Evolutionary conservation across 495 filamentous ascomycete genomes (phyloP).

Genomic region (Acidomyces sp.): DNA sequence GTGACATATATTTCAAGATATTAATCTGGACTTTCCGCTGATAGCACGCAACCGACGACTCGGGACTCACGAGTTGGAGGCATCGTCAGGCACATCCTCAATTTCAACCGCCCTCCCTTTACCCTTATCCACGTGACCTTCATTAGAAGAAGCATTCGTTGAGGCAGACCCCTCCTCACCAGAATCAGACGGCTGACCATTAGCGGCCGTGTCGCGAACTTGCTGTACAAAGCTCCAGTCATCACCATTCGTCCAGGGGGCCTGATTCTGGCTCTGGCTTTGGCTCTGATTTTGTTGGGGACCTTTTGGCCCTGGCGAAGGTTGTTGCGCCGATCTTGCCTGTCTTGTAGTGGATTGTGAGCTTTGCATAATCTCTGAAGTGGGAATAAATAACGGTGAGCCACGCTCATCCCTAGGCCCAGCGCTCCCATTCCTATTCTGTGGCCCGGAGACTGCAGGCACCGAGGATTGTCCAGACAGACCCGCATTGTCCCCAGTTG

Average conservation of each 20-base stretch:
- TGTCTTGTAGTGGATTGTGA: not conserved
- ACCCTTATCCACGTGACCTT: slow-evolving; percentile 10
- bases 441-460: too few species aligned
- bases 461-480: too few species aligned
- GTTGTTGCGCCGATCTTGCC: not conserved
- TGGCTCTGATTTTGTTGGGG: not conserved
- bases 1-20: too few species aligned
- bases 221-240: slow-evolving; percentile 14
- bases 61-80: too few species aligned
- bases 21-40: too few species aligned
- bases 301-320: not conserved
- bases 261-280: not conserved
- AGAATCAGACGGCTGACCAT: not conserved
- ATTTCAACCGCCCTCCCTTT: slow-evolving; percentile 12
- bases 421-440: not conserved
- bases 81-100: slow-evolving; percentile 11
- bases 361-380: not conserved
- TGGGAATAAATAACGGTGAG: slow-evolving; percentile 16
- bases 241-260: slow-evolving; percentile 8
- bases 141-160: not conserved
- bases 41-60: too few species aligned
- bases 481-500: too few species aligned
- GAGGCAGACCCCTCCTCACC: not conserved
- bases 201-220: not conserved
- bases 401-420: slow-evolving; percentile 14